Evolutionary conservation across 176 grass and related monocot species (phyloP).

Genomic region (Aegilops tauschii): DNA sequence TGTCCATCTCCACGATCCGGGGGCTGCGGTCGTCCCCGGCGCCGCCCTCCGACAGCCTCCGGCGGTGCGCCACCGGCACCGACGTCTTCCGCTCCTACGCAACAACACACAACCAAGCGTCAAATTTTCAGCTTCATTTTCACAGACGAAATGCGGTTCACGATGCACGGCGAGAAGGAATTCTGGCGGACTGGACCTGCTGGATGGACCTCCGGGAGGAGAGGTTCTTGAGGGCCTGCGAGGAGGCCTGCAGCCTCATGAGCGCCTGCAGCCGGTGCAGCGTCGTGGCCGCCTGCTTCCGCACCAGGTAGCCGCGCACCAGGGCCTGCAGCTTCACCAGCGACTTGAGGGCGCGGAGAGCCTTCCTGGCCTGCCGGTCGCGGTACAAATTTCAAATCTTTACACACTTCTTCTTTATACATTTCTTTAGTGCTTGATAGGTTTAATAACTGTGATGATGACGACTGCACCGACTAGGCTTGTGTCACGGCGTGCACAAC

Average conservation of each 20-base stretch:
- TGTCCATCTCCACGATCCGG: constrained; percentile 90
- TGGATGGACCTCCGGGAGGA: constrained; percentile 42
- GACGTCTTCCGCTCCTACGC: constrained; percentile 38
- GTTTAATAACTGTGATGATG: neutral
- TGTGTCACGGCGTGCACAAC: constrained; percentile 30
- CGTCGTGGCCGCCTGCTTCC: constrained; percentile 65
- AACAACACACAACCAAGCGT: neutral
- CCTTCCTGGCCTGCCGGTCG: constrained; percentile 64
- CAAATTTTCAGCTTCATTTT: neutral
- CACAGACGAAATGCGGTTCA: neutral
- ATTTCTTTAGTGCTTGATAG: neutral
- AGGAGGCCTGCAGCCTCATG: constrained; percentile 57
- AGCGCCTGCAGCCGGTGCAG: constrained; percentile 73
- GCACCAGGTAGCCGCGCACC: constrained; percentile 76
- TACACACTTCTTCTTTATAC: neutral
- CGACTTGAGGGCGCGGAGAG: constrained; percentile 75
- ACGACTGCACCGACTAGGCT: constrained; percentile 19
- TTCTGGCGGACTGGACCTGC: constrained; percentile 19
- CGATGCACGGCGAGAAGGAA: neutral
- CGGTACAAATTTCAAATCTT: constrained; percentile 23
- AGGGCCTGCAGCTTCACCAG: constrained; percentile 91
- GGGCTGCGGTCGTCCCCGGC: constrained; percentile 55
- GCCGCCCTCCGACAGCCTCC: constrained; percentile 48
- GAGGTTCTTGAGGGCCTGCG: neutral
- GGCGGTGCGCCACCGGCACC: constrained; percentile 33